Percentiles rank a stretch among this genome's conserved stretches.
phyloP scores from a whole-genome alignment of 176 grass and related monocot species.

The Themeda triandra region DNA sequence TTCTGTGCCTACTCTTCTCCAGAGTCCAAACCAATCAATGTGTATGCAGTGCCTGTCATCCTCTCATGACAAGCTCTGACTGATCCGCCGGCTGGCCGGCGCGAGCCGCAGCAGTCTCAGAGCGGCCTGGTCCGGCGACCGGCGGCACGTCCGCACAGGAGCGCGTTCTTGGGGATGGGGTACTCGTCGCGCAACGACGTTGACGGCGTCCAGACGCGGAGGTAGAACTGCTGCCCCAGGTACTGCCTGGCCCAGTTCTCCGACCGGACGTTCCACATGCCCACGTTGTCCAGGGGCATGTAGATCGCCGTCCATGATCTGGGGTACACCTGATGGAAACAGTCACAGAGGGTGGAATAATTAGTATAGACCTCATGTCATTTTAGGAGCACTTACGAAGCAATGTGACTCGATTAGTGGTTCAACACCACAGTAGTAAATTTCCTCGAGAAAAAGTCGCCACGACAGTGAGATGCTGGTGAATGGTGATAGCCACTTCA shows the following conservation, averaged over 20 bases:
- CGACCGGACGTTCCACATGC: conserved; percentile 84
- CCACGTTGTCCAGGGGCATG: conserved; percentile 90
- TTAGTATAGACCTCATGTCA: not conserved
- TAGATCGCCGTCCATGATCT: conserved; percentile 86
- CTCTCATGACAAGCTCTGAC: conserved; percentile 53
- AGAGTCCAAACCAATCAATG: conserved; percentile 20
- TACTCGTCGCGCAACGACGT: conserved; percentile 84
- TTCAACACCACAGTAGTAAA: not conserved
- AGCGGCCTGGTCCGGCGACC: conserved; percentile 67
- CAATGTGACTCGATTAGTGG: not conserved
- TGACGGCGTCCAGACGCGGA: conserved; percentile 71
- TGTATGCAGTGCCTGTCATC: conserved; percentile 30
- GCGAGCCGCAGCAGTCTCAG: too few relatives aligned
- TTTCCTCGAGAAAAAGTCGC: not conserved
- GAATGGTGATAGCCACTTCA: not conserved
- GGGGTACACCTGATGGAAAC: conserved; percentile 71
- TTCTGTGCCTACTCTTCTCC: not conserved
- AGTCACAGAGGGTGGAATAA: not conserved
- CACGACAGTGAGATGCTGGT: not conserved
- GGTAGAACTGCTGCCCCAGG: conserved; percentile 91
- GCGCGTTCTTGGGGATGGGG: conserved; percentile 86
- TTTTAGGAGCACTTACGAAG: not conserved
- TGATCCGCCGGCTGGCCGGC: not conserved
- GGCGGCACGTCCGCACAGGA: conserved; percentile 74
- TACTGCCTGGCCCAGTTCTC: conserved; percentile 87